phyloP scores from a whole-genome alignment of 306 rosid genomes.

The Prunus mume region DNA sequence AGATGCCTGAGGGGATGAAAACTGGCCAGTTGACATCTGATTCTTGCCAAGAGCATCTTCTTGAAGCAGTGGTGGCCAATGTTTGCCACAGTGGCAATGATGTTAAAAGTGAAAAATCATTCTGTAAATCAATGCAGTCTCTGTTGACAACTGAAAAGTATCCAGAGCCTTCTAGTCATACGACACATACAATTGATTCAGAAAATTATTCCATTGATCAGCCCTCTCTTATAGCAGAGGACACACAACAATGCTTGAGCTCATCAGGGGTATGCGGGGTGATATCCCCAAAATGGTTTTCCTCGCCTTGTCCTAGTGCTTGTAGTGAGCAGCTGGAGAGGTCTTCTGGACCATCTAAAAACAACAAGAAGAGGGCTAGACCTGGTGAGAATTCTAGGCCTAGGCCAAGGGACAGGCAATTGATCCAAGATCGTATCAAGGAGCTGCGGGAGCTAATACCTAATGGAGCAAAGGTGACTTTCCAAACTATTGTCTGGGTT shows the following conservation, averaged over 20 bases:
- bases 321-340: conserved; percentile 72
- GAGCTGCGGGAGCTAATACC: conserved; percentile 95
- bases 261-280: conserved; percentile 64
- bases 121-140: conserved; percentile 63
- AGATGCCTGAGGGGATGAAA: conserved; percentile 49
- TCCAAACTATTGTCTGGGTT: conserved; percentile 6
- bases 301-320: conserved; percentile 70
- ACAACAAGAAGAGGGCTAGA: conserved; percentile 81
- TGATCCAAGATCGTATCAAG: conserved; percentile 97
- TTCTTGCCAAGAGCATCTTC: conserved; percentile 70
- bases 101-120: conserved; percentile 53
- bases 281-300: conserved; percentile 69
- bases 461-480: conserved; percentile 80
- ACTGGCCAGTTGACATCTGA: conserved; percentile 66
- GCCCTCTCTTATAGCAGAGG: conserved; percentile 57
- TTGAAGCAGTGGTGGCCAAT: conserved; percentile 86
- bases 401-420: conserved; percentile 96
- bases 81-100: conserved; percentile 54
- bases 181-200: conserved; percentile 42
- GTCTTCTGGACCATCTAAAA: conserved; percentile 71
- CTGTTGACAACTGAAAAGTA: conserved; percentile 52
- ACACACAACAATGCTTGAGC: conserved; percentile 58
- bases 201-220: conserved; percentile 63
- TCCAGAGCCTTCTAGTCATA: conserved; percentile 62
- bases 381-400: conserved; percentile 94